A percentile compares a stretch with the other conserved stretches of the same genome.
Conservation (phyloP, 2,329 filamentous ascomycete species). For the Scedosporium aurantiacum region DNA sequence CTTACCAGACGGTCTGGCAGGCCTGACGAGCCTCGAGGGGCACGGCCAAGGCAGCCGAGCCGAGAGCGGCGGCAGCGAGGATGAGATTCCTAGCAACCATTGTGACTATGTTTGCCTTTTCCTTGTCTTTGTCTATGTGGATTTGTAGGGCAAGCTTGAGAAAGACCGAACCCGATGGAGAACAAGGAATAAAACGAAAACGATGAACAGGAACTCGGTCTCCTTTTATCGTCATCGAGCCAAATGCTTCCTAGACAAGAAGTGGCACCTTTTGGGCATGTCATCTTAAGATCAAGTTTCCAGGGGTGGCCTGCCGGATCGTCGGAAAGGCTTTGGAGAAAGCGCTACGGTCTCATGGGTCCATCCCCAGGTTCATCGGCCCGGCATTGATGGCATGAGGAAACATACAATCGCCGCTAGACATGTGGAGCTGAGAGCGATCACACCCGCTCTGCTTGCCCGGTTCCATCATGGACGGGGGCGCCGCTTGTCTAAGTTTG, state of each 20-base stretch:
- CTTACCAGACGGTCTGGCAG: constrained; percentile 1
- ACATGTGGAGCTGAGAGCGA: no score
- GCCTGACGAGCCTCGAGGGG: constrained; percentile 4
- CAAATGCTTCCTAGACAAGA: background rate
- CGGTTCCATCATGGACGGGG: no score
- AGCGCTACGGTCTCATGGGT: background rate
- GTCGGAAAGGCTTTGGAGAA: background rate
- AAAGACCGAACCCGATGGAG: background rate
- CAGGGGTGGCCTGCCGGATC: background rate
- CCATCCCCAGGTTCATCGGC: background rate
- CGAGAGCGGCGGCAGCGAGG: background rate
- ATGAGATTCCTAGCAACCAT: background rate
- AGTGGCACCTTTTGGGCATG: background rate
- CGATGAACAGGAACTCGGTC: background rate
- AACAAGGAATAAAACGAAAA: background rate
- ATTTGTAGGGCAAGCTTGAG: background rate
- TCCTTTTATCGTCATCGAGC: background rate
- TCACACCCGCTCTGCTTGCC: no score
- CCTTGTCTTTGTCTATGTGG: background rate
- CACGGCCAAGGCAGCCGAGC: background rate
- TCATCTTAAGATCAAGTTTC: background rate
- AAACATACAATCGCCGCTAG: no score
- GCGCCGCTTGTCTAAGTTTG: no score
- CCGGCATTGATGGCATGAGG: background rate
- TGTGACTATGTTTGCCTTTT: background rate